Evolutionary conservation across 768 basidiomycete genomes (phyloP).

Genomic region (Tremella mesenterica): DNA sequence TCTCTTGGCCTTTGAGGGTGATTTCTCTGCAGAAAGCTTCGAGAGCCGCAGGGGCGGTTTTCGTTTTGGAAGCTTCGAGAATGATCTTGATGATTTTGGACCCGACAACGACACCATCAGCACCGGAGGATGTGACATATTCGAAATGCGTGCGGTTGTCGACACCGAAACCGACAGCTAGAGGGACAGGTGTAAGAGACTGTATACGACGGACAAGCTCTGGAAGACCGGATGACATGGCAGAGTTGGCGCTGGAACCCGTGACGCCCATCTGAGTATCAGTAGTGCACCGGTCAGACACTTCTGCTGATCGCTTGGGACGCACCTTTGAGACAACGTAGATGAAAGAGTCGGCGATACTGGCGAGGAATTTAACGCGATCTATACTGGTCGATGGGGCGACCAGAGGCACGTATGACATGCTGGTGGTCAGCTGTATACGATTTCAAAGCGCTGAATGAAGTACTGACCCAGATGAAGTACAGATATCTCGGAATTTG

Average conservation of each 20-base stretch:
- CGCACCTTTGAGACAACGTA: constrained; percentile 97
- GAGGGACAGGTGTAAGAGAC: constrained; percentile 64
- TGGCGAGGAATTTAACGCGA: constrained; percentile 80
- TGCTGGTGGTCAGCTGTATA: constrained; percentile 49
- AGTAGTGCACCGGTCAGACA: too few species aligned
- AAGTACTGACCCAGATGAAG: constrained; percentile 59
- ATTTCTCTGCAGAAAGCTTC: constrained; percentile 63
- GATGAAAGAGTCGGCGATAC: constrained; percentile 94
- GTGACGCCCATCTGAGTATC: constrained; percentile 84
- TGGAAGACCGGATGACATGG: constrained; percentile 67
- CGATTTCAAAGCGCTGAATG: not conserved
- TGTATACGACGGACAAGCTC: constrained; percentile 76
- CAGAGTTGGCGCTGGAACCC: constrained; percentile 64
- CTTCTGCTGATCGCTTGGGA: too few species aligned
- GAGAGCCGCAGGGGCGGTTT: constrained; percentile 30
- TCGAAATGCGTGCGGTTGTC: constrained; percentile 84
- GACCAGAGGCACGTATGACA: constrained; percentile 90
- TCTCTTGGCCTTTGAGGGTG: constrained; percentile 47
- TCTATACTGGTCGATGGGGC: constrained; percentile 83
- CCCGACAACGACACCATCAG: constrained; percentile 91
- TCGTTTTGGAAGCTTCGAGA: constrained; percentile 53
- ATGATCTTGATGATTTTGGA: constrained; percentile 75
- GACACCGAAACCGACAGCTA: constrained; percentile 96
- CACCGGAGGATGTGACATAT: constrained; percentile 72
- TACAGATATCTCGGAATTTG: constrained; percentile 79